phyloP scores from a whole-genome alignment of 2,329 filamentous ascomycete genomes.

The Didymella exigua region DNA sequence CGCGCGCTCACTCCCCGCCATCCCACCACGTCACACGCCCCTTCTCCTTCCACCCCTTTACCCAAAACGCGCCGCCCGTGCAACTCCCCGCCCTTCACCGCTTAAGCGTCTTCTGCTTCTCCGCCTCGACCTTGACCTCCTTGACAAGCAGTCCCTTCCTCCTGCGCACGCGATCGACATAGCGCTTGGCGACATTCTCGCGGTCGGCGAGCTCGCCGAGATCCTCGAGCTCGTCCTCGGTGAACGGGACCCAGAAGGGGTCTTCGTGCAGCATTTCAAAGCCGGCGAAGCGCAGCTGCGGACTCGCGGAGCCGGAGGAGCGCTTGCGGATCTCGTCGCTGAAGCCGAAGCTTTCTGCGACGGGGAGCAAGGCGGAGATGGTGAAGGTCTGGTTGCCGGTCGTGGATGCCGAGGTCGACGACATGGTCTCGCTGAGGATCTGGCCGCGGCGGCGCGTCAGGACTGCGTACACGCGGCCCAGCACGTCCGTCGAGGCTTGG shows the following conservation, averaged over 20 bases:
- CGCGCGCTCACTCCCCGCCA: neutral
- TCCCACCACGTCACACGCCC: slow-evolving; percentile 9
- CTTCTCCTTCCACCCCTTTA: slow-evolving; percentile 3
- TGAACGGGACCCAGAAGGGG: slow-evolving; percentile 96
- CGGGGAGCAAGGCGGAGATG: slow-evolving; percentile 84
- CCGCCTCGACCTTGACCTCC: slow-evolving; percentile 75
- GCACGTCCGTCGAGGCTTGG: slow-evolving; percentile 92
- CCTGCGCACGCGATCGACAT: slow-evolving; percentile 86
- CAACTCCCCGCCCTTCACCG: slow-evolving; percentile 46
- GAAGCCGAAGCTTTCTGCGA: slow-evolving; percentile 95
- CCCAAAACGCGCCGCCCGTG: slow-evolving; percentile 12
- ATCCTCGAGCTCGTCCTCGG: slow-evolving; percentile 95
- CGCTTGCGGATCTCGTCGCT: slow-evolving; percentile 95
- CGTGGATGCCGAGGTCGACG: slow-evolving; percentile 93
- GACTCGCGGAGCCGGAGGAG: slow-evolving; percentile 86
- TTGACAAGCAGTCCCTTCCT: slow-evolving; percentile 88
- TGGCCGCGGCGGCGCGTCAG: slow-evolving; percentile 90
- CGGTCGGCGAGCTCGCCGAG: slow-evolving; percentile 89
- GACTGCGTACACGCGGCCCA: slow-evolving; percentile 95
- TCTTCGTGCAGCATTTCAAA: slow-evolving; percentile 94
- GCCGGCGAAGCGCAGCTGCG: slow-evolving; percentile 90
- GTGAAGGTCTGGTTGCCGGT: slow-evolving; percentile 95
- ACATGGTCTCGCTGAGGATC: slow-evolving; percentile 87
- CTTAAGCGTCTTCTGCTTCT: slow-evolving; percentile 85
- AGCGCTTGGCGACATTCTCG: slow-evolving; percentile 95